Base-by-base conservation (phyloP, 116 monocot genomes). In the Phalaenopsis hybrid region DNA sequence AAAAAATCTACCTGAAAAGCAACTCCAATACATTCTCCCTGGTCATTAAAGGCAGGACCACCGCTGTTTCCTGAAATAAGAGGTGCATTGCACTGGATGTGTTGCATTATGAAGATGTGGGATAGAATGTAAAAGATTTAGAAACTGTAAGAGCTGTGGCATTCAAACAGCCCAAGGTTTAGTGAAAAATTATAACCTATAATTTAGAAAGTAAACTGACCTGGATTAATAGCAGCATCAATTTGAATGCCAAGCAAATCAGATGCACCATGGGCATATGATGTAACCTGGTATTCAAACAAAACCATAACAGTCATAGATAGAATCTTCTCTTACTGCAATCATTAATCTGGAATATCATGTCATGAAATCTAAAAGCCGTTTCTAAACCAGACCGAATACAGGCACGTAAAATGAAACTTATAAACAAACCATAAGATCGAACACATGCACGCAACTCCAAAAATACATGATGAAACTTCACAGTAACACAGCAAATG, bases 211-310 rank as follows among this genome's bases (percentile, higher is more conserved):
- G 17, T 68, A 31, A 89, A 86, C 82, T 20, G 45, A 98, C 98
- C 98, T 80, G 98, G 91, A 87, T 99, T 99, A 86, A 99, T 92
- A 3, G 98, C 98, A 59, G 98, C 98, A 92, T 99, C 98, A 80
- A 99, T 99, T 89, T 99, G 98, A 86, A 99, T 95, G 75, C 93
- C 95, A 81, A 99, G 93, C 46, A 99, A 81, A 88, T 99, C 98
- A 82, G 93, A 91, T 79, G 95, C 78, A 78, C 95, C 98, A 88
- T 97, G 97, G 82, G 94, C 92, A 85, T 99, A 99, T 69, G 98
- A 92, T 76, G 95, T 98, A 63, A 98, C 98, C 98, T 98, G 90
- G 79, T 61, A 82, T 82, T 72, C 83, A 80, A 72, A 2, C 34
- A 72, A 72, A 37, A 72, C 13, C 37, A 31, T 16, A 72, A 34